A percentile compares a stretch with the other conserved stretches of the same genome.
Conservation (phyloP, 352 stramenopile species). For the Globisporangium spinosum region DNA sequence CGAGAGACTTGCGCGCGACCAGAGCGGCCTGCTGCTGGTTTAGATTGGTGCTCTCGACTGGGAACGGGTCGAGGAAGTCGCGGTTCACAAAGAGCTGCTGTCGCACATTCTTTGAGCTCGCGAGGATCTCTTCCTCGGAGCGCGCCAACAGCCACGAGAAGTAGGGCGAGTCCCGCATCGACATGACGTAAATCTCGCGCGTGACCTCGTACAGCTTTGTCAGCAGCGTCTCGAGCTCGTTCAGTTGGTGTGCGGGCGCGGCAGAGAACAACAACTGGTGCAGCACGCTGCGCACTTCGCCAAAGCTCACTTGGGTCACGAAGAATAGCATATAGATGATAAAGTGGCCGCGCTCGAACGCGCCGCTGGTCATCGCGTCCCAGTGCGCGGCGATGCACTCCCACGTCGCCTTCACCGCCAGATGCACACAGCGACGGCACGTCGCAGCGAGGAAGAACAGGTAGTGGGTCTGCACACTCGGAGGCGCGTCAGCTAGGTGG, state of each 20-base stretch:
- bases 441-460: slow-evolving; percentile 55
- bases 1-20: slow-evolving; percentile 32
- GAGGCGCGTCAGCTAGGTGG: slow-evolving; percentile 35
- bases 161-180: slow-evolving; percentile 42
- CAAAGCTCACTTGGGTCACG: slow-evolving; percentile 57
- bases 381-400: slow-evolving; percentile 63
- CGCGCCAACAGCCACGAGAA: slow-evolving; percentile 53
- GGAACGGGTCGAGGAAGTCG: slow-evolving; percentile 53
- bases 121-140: slow-evolving; percentile 43
- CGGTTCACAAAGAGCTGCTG: slow-evolving; percentile 23
- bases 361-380: slow-evolving; percentile 45
- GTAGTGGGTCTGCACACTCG: slow-evolving; percentile 59
- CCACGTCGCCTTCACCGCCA: slow-evolving; percentile 59
- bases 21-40: slow-evolving; percentile 43
- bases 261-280: slow-evolving; percentile 41
- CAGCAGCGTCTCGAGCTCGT: slow-evolving; percentile 37
- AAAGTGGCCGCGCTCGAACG: slow-evolving; percentile 39
- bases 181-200: slow-evolving; percentile 29
- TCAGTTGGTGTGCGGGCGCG: slow-evolving; percentile 37
- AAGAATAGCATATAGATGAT: slow-evolving; percentile 66
- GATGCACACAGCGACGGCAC: slow-evolving; percentile 45
- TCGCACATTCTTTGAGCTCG: slow-evolving; percentile 26
- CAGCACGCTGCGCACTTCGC: slow-evolving; percentile 37
- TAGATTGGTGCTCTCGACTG: slow-evolving; percentile 26
- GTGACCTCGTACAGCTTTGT: slow-evolving; percentile 40